These are phyloP conservation scores for Solanum commersonii DNA, from an alignment of 257 asterid species.

Conservation along the genomic window DNA sequence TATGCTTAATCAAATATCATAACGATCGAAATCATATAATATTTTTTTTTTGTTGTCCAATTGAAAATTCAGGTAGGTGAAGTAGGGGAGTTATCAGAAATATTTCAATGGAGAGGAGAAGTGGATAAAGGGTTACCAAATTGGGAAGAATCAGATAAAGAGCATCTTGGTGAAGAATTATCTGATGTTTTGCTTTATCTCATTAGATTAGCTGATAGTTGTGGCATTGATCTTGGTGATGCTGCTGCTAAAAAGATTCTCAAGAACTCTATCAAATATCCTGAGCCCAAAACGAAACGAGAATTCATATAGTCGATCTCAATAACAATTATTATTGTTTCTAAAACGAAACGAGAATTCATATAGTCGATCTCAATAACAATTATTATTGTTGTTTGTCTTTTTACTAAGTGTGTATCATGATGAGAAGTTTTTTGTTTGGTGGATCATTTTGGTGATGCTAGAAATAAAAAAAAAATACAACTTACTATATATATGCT, in stretches of 20 bases:
- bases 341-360: neutral
- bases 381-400: neutral
- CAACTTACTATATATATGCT: neutral
- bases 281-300: slow-evolving; percentile 2
- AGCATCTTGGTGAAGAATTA: slow-evolving; percentile 55
- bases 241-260: slow-evolving; percentile 38
- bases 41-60: neutral
- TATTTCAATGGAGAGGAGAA: slow-evolving; percentile 62
- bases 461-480: neutral
- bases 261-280: slow-evolving; percentile 44
- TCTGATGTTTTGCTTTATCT: slow-evolving; percentile 55
- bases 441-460: neutral
- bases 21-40: neutral
- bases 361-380: neutral
- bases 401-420: neutral
- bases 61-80: slow-evolving; percentile 35
- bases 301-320: neutral
- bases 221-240: slow-evolving; percentile 47
- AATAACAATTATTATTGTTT: neutral
- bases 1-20: neutral
- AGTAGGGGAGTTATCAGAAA: slow-evolving; percentile 53
- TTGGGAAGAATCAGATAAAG: slow-evolving; percentile 52
- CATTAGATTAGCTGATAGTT: slow-evolving; percentile 44
- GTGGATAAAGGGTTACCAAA: slow-evolving; percentile 50
- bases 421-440: neutral